These are phyloP conservation scores for Letharia lupina DNA, from an alignment of 495 filamentous ascomycete species.

Conservation along the genomic window DNA sequence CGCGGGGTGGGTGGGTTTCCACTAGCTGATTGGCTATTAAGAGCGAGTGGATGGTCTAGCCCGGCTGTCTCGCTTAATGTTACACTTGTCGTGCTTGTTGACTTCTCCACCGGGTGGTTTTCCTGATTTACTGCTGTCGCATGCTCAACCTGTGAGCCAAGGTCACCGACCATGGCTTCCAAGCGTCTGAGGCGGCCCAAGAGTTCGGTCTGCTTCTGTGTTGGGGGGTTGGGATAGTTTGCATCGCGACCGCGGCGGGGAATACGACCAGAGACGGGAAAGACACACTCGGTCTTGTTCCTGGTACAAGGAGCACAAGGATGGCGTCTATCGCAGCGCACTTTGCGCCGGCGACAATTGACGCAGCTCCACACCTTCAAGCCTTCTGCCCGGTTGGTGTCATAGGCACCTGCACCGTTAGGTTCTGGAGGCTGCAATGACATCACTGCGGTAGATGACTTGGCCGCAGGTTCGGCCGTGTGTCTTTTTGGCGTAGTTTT, in stretches of 20 bases:
- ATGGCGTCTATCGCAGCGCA: slow-evolving; percentile 23
- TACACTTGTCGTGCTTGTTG: not conserved
- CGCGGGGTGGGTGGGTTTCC: not conserved
- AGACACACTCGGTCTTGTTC: slow-evolving; percentile 18
- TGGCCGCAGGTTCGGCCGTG: not conserved
- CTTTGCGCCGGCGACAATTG: slow-evolving; percentile 24
- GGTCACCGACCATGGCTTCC: slow-evolving; percentile 1
- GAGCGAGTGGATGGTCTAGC: not conserved
- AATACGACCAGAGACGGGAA: slow-evolving; percentile 22
- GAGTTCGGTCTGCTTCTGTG: slow-evolving; percentile 20
- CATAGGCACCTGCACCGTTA: not conserved
- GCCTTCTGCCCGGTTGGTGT: not conserved
- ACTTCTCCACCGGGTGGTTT: not conserved
- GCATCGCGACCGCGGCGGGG: slow-evolving; percentile 14
- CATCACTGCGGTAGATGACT: not conserved
- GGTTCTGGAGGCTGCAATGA: slow-evolving; percentile 4
- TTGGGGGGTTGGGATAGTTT: not conserved
- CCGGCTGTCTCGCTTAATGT: slow-evolving; percentile 3
- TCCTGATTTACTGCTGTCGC: not conserved
- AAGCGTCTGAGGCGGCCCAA: slow-evolving; percentile 22
- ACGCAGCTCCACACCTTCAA: slow-evolving; percentile 22
- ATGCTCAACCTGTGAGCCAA: slow-evolving; percentile 18
- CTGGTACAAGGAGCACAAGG: slow-evolving; percentile 21
- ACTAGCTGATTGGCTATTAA: slow-evolving; percentile 1
- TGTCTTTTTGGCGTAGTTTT: not conserved